These are phyloP conservation scores for Pythium folliculosum DNA, from an alignment of 352 stramenopile genomes.

Conservation along the genomic window DNA sequence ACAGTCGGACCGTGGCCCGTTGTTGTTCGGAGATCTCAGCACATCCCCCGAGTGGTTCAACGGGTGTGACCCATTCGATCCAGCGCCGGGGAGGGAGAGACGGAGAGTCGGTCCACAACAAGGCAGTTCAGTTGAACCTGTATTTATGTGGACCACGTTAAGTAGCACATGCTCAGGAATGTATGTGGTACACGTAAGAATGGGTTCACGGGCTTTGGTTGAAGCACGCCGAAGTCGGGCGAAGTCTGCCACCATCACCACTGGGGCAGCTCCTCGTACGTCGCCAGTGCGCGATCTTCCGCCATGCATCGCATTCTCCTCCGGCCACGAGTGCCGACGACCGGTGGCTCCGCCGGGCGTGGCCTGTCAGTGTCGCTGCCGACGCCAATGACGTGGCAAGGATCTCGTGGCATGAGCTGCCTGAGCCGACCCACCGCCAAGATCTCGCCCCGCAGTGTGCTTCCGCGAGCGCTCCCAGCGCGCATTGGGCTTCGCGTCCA, in stretches of 20 bases:
- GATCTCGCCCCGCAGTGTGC: neutral
- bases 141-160: neutral
- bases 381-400: neutral
- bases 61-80: neutral
- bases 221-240: slow-evolving; percentile 13
- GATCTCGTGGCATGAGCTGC: neutral
- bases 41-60: neutral
- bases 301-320: neutral
- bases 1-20: neutral
- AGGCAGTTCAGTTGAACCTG: neutral
- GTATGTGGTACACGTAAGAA: slow-evolving; percentile 5
- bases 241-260: slow-evolving; percentile 11
- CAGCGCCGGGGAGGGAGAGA: no score
- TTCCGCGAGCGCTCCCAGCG: neutral
- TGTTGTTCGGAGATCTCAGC: neutral
- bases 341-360: neutral
- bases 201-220: neutral
- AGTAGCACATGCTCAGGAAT: neutral
- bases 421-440: neutral
- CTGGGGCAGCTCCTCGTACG: no score
- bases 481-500: slow-evolving; percentile 5
- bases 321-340: neutral
- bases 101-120: slow-evolving; percentile 1
- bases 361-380: neutral
- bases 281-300: neutral